Conservation (phyloP, 306 rosid species). For the Lotus japonicus region DNA sequence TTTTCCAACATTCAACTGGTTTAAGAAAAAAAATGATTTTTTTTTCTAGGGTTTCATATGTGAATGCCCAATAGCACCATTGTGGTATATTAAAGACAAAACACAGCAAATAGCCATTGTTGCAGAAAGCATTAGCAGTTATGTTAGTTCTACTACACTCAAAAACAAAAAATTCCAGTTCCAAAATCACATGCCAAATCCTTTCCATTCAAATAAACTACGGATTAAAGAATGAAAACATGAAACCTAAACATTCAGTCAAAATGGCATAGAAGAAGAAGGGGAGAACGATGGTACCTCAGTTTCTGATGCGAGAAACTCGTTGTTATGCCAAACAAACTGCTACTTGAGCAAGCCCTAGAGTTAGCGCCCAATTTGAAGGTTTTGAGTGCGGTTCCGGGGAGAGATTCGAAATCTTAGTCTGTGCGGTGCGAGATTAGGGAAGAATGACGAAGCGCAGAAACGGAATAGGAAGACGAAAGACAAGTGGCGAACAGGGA, state of each 20-base stretch:
- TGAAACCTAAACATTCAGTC: background rate
- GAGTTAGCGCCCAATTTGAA: background rate
- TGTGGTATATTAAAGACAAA: background rate
- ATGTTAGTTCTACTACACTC: no score
- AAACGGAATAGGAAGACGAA: no score
- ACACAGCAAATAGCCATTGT: background rate
- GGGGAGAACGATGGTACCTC: background rate
- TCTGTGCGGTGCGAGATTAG: no score
- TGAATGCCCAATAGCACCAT: background rate
- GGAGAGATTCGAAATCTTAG: background rate
- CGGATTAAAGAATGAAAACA: background rate
- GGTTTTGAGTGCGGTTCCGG: background rate
- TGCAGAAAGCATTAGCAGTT: background rate
- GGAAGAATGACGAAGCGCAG: no score
- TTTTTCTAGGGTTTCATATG: background rate
- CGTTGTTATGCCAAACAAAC: background rate
- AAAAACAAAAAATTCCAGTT: background rate
- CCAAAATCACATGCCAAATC: background rate
- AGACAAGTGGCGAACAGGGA: no score
- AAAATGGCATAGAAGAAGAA: background rate
- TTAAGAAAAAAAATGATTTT: background rate
- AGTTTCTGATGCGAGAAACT: constrained; percentile 5
- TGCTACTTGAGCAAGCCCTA: background rate
- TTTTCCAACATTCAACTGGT: background rate
- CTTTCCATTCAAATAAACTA: background rate